Evolutionary conservation across 1,284 basidiomycete species (phyloP), one percentile per base, ranked within the genome.

Genomic region (Omphalotus olearius): DNA sequence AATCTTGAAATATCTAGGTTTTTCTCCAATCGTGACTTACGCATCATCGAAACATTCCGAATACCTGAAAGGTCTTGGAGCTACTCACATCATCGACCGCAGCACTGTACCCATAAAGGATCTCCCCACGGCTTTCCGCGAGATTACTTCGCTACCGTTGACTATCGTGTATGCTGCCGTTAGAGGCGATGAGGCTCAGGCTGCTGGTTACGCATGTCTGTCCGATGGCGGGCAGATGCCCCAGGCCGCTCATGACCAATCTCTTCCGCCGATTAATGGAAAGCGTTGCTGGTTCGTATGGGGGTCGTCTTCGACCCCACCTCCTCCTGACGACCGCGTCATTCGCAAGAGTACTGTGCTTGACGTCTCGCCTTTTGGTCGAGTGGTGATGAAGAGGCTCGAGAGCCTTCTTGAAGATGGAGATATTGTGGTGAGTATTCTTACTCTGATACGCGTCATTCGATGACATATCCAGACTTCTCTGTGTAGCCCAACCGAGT

Each of bases 1-100:
- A 54, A 62, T 76, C n/a, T 66, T 69, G 6, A 66, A 64, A 51
- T 52, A 73, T 26, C 64, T 66, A 1, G 72, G 69, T 1, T 73
- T 72, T 58, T 57, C 53, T 1, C 66, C 62, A 6, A 71, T 73
- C 45, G 64, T 74, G 56, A 25, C 42, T 30, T 53, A 53, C 33
- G 52, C 52, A 9, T 53, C 52, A 10, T 4, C 35, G 0, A 23
- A 37, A 18, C 47, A 48, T 14, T 18, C 39, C 23, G 40, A 37
- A 1, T 39, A 47, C 45, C 28, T 46, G 4, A 33, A 37, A 16
- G 16, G 18, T 3, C 45, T 46, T n/a, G 45, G 45, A 9, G 45
- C 45, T 6, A 46, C 45, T n/a, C 45, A 46, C 20, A 13, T 46
- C 45, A 46, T 46, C 26, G 45, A 46, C 28, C 45, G 45, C 20